phyloP scores from a whole-genome alignment of 2,329 filamentous ascomycete genomes.

The Paradendryphiella salina region DNA sequence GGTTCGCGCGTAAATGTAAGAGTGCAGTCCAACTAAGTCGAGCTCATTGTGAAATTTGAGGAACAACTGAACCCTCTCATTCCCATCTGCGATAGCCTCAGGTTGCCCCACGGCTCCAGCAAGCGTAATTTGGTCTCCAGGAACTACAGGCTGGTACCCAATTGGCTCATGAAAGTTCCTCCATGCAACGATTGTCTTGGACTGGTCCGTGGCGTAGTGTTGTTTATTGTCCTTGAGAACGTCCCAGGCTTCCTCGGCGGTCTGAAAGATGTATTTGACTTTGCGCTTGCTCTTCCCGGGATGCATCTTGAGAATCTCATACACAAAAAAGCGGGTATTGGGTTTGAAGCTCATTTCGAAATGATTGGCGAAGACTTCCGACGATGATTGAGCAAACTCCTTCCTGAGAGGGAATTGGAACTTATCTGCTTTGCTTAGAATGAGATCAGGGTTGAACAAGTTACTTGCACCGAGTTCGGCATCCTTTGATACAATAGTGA shows the following conservation, averaged over 20 bases:
- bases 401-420: background rate
- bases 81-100: background rate
- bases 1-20: background rate
- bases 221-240: constrained; percentile 4
- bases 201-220: constrained; percentile 6
- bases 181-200: constrained; percentile 13
- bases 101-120: background rate
- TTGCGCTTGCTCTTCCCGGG: background rate
- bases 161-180: constrained; percentile 7
- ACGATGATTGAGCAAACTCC: background rate
- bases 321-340: background rate
- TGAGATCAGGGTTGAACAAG: background rate
- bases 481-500: background rate
- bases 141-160: background rate
- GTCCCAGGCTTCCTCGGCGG: background rate
- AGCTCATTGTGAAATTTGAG: background rate
- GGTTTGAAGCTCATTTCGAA: constrained; percentile 9
- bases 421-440: background rate
- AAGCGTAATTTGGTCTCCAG: background rate
- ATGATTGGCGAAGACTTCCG: constrained; percentile 14
- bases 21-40: background rate
- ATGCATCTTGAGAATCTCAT: background rate
- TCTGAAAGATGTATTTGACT: background rate
- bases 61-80: background rate
- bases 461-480: background rate